Evolutionary conservation across 1,139 yeast genomes (phyloP).

Genomic region (Eremothecium gossypii): DNA sequence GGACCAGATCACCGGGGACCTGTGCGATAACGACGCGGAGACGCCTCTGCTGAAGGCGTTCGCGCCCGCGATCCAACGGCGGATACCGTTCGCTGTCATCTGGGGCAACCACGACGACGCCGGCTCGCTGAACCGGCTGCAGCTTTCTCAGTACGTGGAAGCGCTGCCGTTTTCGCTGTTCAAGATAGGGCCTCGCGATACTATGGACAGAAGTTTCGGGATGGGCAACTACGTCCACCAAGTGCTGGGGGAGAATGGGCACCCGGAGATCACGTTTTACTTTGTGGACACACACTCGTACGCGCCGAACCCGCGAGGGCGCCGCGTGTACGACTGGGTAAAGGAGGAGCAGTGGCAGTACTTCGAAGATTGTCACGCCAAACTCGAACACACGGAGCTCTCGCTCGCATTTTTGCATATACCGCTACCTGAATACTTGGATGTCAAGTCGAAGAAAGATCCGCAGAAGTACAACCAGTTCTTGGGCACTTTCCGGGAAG

Average conservation of each 20-base stretch:
- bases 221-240: conserved; percentile 66
- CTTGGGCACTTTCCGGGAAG: conserved; percentile 60
- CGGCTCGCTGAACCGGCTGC: conserved; percentile 53
- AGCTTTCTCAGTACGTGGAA: conserved; percentile 48
- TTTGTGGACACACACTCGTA: conserved; percentile 78
- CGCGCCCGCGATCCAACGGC: conserved; percentile 55
- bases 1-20: conserved; percentile 61
- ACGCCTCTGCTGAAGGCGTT: conserved; percentile 69
- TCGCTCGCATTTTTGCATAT: conserved; percentile 92
- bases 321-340: conserved; percentile 81
- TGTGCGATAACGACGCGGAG: conserved; percentile 63
- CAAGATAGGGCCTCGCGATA: conserved; percentile 48
- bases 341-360: conserved; percentile 63
- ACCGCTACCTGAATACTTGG: conserved; percentile 75
- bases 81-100: conserved; percentile 72
- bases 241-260: conserved; percentile 36
- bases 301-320: conserved; percentile 51
- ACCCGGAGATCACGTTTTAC: conserved; percentile 52
- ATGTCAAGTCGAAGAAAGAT: conserved; percentile 28
- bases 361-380: conserved; percentile 37
- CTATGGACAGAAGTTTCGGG: conserved; percentile 44
- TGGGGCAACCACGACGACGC: conserved; percentile 71
- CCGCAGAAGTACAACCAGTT: conserved; percentile 31
- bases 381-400: conserved; percentile 29
- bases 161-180: conserved; percentile 62